Conservation (phyloP, 129 eudicot species). For the Ambrosia trifida region DNA sequence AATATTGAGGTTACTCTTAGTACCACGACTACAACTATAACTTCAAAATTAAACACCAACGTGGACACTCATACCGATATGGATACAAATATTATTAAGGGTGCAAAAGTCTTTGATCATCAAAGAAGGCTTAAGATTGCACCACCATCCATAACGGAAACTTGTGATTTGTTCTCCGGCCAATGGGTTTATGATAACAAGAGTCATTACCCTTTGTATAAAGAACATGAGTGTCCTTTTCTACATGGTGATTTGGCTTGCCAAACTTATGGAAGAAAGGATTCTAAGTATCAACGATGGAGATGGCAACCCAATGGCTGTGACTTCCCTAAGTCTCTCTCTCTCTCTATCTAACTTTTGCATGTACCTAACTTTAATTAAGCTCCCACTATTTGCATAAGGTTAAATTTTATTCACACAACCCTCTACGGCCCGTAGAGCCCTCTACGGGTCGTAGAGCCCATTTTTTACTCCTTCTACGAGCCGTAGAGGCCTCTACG, state of each 20-base stretch:
- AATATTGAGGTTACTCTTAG: slow-evolving; percentile 13
- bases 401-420: no score
- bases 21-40: not conserved
- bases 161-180: slow-evolving; percentile 41
- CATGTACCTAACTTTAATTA: not conserved
- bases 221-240: slow-evolving; percentile 28
- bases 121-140: slow-evolving; percentile 29
- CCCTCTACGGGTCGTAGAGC: no score
- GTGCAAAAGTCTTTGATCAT: slow-evolving; percentile 21
- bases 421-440: no score
- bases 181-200: slow-evolving; percentile 41
- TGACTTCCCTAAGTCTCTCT: slow-evolving; percentile 37
- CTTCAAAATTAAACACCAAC: not conserved
- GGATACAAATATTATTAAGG: not conserved
- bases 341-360: slow-evolving; percentile 8
- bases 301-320: slow-evolving; percentile 54
- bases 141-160: slow-evolving; percentile 22
- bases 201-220: slow-evolving; percentile 43
- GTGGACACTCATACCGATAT: not conserved
- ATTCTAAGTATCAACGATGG: slow-evolving; percentile 42
- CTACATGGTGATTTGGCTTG: slow-evolving; percentile 39
- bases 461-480: no score
- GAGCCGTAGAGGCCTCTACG: no score
- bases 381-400: no score
- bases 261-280: slow-evolving; percentile 46